Evolutionary conservation across 1,284 basidiomycete species (phyloP).

Genomic region (Sanghuangporus sanghuang): DNA sequence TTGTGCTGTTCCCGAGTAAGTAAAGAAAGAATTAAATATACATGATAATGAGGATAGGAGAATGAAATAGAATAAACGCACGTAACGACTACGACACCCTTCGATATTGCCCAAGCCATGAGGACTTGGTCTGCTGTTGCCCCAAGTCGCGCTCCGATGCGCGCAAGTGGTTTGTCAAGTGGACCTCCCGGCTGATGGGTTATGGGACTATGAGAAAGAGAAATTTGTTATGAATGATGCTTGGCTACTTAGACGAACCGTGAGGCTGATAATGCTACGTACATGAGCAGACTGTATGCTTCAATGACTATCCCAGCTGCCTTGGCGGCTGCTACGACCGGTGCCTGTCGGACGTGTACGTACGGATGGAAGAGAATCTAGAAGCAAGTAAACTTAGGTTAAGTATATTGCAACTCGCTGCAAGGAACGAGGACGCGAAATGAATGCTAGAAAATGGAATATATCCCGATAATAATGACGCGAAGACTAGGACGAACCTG

Average conservation of each 20-base stretch:
- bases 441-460: background rate
- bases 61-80: slow-evolving; percentile 28
- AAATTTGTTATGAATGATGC: background rate
- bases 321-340: slow-evolving; percentile 51
- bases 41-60: background rate
- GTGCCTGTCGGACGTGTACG: slow-evolving; percentile 50
- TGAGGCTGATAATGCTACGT: slow-evolving; percentile 19
- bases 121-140: slow-evolving; percentile 65
- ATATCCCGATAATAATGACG: background rate
- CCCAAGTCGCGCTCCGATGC: slow-evolving; percentile 49
- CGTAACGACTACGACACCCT: slow-evolving; percentile 64
- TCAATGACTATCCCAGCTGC: slow-evolving; percentile 61
- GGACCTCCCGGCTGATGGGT: slow-evolving; percentile 59
- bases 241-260: background rate
- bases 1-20: slow-evolving; percentile 47
- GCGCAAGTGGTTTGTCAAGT: slow-evolving; percentile 55
- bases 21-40: background rate
- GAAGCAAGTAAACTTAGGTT: slow-evolving; percentile 18
- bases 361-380: slow-evolving; percentile 69
- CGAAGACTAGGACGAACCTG: slow-evolving; percentile 39
- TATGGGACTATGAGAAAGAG: slow-evolving; percentile 42
- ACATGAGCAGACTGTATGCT: slow-evolving; percentile 66
- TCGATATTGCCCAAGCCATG: slow-evolving; percentile 60
- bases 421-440: no score
- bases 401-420: slow-evolving; percentile 1